Conservation (phyloP, 768 basidiomycete genomes). For the Boletus speciosus region DNA sequence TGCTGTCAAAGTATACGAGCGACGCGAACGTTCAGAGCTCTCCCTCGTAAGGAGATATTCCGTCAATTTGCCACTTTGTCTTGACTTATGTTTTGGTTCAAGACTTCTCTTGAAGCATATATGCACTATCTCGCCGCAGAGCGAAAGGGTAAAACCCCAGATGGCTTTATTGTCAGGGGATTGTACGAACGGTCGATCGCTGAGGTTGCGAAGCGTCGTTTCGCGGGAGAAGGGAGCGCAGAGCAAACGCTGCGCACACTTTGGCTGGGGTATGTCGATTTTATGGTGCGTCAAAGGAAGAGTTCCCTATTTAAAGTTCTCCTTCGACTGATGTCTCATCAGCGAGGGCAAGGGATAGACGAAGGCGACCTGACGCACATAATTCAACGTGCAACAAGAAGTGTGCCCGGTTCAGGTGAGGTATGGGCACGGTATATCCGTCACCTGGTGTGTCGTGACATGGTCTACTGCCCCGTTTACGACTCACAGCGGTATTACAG, state of each 20-base stretch:
- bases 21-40: conserved; percentile 60
- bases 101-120: conserved; percentile 54
- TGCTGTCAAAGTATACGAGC: conserved; percentile 57
- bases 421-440: conserved; percentile 78
- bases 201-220: conserved; percentile 61
- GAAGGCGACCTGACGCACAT: conserved; percentile 40
- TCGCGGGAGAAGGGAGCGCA: conserved; percentile 49
- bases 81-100: conserved; percentile 15
- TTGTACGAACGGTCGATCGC: conserved; percentile 75
- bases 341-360: conserved; percentile 38
- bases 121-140: conserved; percentile 63
- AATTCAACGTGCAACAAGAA: conserved; percentile 59
- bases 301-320: neutral
- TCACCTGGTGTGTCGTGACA: conserved; percentile 48
- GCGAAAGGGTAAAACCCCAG: conserved; percentile 55
- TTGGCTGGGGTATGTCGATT: conserved; percentile 74
- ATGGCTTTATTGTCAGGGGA: conserved; percentile 50
- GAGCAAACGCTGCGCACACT: conserved; percentile 60
- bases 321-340: neutral
- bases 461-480: neutral
- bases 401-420: conserved; percentile 73
- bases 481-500: conserved; percentile 7
- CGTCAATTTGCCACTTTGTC: neutral
- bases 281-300: conserved; percentile 46
- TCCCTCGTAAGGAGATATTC: conserved; percentile 47